phyloP scores from a whole-genome alignment of 2,329 filamentous ascomycete genomes.

The Paraphaeosphaeria minitans region DNA sequence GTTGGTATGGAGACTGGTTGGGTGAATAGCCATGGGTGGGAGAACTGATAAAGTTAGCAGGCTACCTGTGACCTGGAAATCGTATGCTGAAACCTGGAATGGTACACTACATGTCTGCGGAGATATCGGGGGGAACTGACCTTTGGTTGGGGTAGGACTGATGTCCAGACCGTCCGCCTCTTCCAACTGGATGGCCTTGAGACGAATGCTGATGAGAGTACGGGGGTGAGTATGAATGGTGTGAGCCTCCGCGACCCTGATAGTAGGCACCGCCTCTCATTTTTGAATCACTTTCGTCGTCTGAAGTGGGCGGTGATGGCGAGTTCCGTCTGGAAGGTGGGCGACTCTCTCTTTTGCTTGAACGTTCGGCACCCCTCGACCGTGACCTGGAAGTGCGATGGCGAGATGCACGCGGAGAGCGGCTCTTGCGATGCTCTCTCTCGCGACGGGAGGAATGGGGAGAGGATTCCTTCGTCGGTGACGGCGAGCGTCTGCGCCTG shows the following conservation, averaged over 20 bases:
- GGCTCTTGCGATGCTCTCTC: constrained; percentile 26
- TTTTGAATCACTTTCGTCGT: constrained; percentile 32
- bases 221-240: constrained; percentile 64
- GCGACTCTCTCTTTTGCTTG: constrained; percentile 23
- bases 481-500: constrained; percentile 34
- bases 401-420: constrained; percentile 32
- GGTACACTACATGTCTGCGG: neutral
- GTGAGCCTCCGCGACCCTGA: constrained; percentile 46
- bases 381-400: constrained; percentile 40
- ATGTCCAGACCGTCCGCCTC: constrained; percentile 60
- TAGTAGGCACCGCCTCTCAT: constrained; percentile 44
- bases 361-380: constrained; percentile 21
- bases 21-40: constrained; percentile 63
- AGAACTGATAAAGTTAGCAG: constrained; percentile 37
- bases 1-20: constrained; percentile 59
- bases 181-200: constrained; percentile 61
- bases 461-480: constrained; percentile 30
- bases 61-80: neutral
- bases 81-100: neutral
- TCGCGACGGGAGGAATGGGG: constrained; percentile 26
- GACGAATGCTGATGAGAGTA: constrained; percentile 67
- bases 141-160: constrained; percentile 54
- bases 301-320: constrained; percentile 34
- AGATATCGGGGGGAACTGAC: constrained; percentile 47
- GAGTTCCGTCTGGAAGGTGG: constrained; percentile 33